Base-by-base conservation (phyloP, 768 basidiomycete species). In the Mycena polygramma region DNA sequence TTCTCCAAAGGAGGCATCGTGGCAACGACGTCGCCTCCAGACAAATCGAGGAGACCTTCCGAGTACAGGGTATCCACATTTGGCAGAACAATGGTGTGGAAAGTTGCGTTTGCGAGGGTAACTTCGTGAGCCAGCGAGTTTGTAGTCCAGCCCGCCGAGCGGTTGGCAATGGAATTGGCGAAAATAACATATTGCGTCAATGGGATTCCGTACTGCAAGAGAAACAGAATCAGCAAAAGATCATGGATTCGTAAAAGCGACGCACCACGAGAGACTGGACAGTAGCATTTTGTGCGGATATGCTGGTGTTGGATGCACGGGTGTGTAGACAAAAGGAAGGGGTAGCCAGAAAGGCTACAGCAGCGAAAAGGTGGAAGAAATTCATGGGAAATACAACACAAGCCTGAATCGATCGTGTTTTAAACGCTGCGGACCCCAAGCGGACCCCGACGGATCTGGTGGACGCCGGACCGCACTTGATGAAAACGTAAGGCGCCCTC, bases 251-350 rank as follows among this genome's bases (percentile, higher is more conserved):
- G 13, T 36, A 19, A 36, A 8, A 5, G 9, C 36, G 45, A 26
- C 20, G 81, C 58, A 72, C 77, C 43, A 70, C 84, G 45, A 71
- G 81, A 41, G 53, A 73, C 80, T 45, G 83, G 83, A 0, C 75
- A 80, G 45, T 84, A 82, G 8, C 74, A 74, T 1, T n/a, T 17
- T 53, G 61, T 22, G 80, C 83, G 86, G 83, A 2, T 82, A 85
- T 43, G 17, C 41, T 43, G 41, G 13, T 43, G 41, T 17, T 17
- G 2, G 41, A 13, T 11, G 41, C 41, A 10, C 41, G 41, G 9
- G 41, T 43, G 41, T 43, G 2, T 43, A 43, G 17, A 17, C 13
- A 43, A 43, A 43, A 43, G 13, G 41, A 43, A 43, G 41, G 41
- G 41, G 41, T 43, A 11, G 41, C 41, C 41, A 43, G 41, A 43